Base-by-base conservation (phyloP, 768 basidiomycete species). In the Lactifluus subvellereus region DNA sequence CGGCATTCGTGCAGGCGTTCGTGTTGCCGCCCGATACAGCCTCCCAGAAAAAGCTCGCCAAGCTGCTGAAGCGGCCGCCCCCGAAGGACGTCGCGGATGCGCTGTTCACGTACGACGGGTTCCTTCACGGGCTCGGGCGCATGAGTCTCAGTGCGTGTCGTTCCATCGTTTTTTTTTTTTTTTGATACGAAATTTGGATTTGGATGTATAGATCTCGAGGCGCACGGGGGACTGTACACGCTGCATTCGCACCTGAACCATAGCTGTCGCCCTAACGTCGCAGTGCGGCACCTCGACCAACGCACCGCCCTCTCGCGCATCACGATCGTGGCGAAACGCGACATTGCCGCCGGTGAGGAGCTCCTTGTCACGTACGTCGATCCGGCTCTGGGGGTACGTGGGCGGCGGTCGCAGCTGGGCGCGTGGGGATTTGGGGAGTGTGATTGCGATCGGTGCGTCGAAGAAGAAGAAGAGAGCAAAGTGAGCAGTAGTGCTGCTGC, bases 241-340 rank as follows among this genome's bases (percentile, higher is more conserved):
- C 80, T 94, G 5, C 92, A 95, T 71, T 88, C 92, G 2, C 90
- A 94, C 67, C 73, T 95, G 35, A 97, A 96, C 73, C 94, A 97
- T 72, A 81, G 81, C 7, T 97, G 94, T 73, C 72, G 76, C 18
- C 91, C 94, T 0, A 95, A 92, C 72, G 68, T 86, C 53, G 88
- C 90, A 18, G 85, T 89, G 16, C 84, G 88, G 2, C 92, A 92
- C 71, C 74, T 91, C 60, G 86, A 90, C 72, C 81, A 79, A 66
- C 83, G 82, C 54, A 83, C 78, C 2, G 80, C 87, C 1, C 85
- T 91, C 58, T 79, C 86, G 7, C 83, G 90, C 42, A 88, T 96
- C 71, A 85, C 88, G 0, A 71, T 92, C 30, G 72, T 90, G n/a
- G 88, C 93, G 5, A 82, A 80, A 59, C 72, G 77, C 10, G 77